phyloP scores from a whole-genome alignment of 495 filamentous ascomycete species.

The Talaromyces thailandensis region DNA sequence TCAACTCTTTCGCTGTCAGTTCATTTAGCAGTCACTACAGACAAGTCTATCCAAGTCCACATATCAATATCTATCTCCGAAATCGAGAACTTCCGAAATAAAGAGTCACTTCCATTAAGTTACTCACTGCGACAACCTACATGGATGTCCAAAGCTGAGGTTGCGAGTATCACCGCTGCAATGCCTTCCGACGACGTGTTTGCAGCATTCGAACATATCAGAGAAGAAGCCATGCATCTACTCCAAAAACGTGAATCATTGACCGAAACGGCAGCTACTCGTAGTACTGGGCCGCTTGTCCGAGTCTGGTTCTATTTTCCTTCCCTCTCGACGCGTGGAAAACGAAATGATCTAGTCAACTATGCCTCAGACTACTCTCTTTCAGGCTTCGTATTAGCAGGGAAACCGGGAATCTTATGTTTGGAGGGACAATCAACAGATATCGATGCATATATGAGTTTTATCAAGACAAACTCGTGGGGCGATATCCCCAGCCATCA shows the following conservation, averaged over 20 bases:
- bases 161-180: slow-evolving; percentile 15
- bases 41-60: background rate
- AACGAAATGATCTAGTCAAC: background rate
- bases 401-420: background rate
- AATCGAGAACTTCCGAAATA: background rate
- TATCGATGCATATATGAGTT: background rate
- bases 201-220: slow-evolving; percentile 20
- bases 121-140: slow-evolving; percentile 31
- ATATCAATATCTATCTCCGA: background rate
- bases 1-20: background rate
- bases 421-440: background rate
- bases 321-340: background rate
- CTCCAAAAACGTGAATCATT: slow-evolving; percentile 7
- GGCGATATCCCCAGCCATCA: background rate
- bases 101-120: background rate
- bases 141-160: slow-evolving; percentile 34
- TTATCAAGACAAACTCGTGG: background rate
- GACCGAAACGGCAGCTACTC: background rate
- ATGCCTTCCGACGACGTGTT: slow-evolving; percentile 25
- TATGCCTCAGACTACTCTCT: background rate
- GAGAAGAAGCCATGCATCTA: slow-evolving; percentile 15
- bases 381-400: background rate
- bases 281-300: background rate
- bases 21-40: background rate
- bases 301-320: background rate